phyloP scores from a whole-genome alignment of 2,329 filamentous ascomycete species.

The Diaporthe australafricana region DNA sequence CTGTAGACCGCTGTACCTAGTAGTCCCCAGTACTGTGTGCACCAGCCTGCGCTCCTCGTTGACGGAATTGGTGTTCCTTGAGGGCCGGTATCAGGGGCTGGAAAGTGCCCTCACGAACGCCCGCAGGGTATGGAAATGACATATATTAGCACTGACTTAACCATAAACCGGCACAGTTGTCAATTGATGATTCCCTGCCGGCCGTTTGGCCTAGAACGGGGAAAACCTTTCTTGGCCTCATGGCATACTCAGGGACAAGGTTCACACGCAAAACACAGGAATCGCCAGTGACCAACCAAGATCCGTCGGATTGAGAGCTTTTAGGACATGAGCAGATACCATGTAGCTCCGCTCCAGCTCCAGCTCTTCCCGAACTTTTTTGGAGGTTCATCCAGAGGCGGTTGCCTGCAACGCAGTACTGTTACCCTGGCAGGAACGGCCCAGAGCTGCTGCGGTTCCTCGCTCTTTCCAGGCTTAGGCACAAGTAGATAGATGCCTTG shows the following conservation, averaged over 20 bases:
- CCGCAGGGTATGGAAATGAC: constrained; percentile 24
- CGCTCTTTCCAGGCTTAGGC: not conserved
- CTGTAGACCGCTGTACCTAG: not conserved
- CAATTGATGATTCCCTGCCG: not conserved
- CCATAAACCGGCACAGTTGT: constrained; percentile 17
- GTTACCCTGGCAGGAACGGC: not conserved
- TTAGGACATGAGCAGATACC: not conserved
- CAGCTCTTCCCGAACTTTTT: not conserved
- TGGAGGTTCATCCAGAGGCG: not conserved
- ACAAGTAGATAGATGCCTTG: not conserved
- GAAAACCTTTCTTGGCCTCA: constrained; percentile 20
- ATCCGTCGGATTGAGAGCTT: not conserved
- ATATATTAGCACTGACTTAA: constrained; percentile 27
- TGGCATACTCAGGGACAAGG: constrained; percentile 22
- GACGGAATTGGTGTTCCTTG: not conserved
- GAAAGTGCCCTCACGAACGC: not conserved
- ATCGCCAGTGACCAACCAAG: not conserved
- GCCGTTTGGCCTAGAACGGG: constrained; percentile 23
- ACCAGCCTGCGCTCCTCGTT: not conserved
- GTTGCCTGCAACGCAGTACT: not conserved
- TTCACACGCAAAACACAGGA: not conserved
- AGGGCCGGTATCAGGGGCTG: not conserved
- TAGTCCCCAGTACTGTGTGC: not conserved
- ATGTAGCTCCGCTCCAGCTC: not conserved
- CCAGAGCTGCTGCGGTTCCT: not conserved